These are phyloP conservation scores for Climacium dendroides DNA, from an alignment of 225 moss, liverwort and hornwort species.

Conservation along the genomic window DNA sequence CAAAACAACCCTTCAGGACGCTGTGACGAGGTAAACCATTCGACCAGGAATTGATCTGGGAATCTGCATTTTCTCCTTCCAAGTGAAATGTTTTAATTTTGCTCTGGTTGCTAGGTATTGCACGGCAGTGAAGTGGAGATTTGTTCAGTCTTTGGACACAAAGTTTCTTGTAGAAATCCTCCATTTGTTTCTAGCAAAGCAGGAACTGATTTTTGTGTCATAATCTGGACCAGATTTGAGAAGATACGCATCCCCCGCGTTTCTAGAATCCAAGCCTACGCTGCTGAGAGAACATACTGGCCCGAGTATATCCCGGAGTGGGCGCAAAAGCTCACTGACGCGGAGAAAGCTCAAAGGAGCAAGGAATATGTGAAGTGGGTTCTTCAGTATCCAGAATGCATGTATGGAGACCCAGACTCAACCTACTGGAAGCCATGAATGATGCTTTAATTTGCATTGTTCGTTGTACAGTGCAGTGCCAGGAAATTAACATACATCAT, in stretches of 20 bases:
- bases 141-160: neutral
- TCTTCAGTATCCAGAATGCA: constrained; percentile 10
- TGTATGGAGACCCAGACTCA: constrained; percentile 12
- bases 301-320: constrained; percentile 11
- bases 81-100: neutral
- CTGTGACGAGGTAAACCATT: neutral
- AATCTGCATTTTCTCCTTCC: neutral
- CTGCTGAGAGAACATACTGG: constrained; percentile 10
- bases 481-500: neutral
- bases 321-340: constrained; percentile 2
- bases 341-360: constrained; percentile 4
- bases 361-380: constrained; percentile 12
- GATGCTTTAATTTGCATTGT: neutral
- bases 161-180: neutral
- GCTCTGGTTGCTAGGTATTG: neutral
- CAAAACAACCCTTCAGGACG: neutral
- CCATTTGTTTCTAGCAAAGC: neutral
- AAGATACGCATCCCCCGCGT: constrained; percentile 6
- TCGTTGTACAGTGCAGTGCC: neutral
- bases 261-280: constrained; percentile 14
- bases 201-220: neutral
- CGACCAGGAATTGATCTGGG: neutral
- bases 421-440: constrained; percentile 30
- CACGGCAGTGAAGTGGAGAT: neutral
- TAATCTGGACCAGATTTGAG: constrained; percentile 3